These are phyloP conservation scores for Penicillium sp. DNA, from an alignment of 2,329 filamentous ascomycete genomes.

Conservation along the genomic window DNA sequence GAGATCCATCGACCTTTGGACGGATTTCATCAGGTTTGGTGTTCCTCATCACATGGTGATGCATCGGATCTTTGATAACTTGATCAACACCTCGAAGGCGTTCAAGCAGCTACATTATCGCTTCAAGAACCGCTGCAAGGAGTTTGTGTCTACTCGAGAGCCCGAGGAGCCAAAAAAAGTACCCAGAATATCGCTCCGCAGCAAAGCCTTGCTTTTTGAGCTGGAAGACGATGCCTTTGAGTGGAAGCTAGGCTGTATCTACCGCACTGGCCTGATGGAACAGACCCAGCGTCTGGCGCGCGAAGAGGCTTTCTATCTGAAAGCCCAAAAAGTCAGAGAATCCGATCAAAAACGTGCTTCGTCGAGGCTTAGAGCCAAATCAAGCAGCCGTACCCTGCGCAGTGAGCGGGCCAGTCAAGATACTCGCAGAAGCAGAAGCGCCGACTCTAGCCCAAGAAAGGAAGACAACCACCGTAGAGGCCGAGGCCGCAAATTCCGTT, in stretches of 20 bases:
- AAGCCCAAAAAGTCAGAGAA: slow-evolving; percentile 81
- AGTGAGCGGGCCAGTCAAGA: slow-evolving; percentile 43
- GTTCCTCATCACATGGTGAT: slow-evolving; percentile 91
- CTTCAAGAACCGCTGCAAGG: slow-evolving; percentile 83
- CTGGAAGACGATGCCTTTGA: slow-evolving; percentile 96
- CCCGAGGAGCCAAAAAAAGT: slow-evolving; percentile 86
- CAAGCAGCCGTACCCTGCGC: slow-evolving; percentile 51
- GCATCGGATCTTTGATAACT: slow-evolving; percentile 90
- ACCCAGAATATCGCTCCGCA: slow-evolving; percentile 81
- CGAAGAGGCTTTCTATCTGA: slow-evolving; percentile 86
- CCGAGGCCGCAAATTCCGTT: slow-evolving; percentile 55
- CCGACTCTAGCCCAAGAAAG: slow-evolving; percentile 50
- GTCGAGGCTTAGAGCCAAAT: slow-evolving; percentile 58
- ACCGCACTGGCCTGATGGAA: slow-evolving; percentile 83
- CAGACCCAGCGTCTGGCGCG: slow-evolving; percentile 87
- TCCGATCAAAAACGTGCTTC: slow-evolving; percentile 59
- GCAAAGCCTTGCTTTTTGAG: slow-evolving; percentile 83
- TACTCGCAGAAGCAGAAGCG: slow-evolving; percentile 59
- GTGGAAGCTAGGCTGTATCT: slow-evolving; percentile 95
- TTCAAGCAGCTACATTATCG: slow-evolving; percentile 90
- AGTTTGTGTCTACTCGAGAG: slow-evolving; percentile 83
- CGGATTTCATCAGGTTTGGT: slow-evolving; percentile 83
- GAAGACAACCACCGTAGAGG: slow-evolving; percentile 40
- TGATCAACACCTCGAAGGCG: slow-evolving; percentile 85
- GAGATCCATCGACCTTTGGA: slow-evolving; percentile 79